A percentile compares a stretch with the other conserved stretches of the same genome.
phyloP scores from a whole-genome alignment of 164 flowering plant species.

The Nelumbo lutea region DNA sequence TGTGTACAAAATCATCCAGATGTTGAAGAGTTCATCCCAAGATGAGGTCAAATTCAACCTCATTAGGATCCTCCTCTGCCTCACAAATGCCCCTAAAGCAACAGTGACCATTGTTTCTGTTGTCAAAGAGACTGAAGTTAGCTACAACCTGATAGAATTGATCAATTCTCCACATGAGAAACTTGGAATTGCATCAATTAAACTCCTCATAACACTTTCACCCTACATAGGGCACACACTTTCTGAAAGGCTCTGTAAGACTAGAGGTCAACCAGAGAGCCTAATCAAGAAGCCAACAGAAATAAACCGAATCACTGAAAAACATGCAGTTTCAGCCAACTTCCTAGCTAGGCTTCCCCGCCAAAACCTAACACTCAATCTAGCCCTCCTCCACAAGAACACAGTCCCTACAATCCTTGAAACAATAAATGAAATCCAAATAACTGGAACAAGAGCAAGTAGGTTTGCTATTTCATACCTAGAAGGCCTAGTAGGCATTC shows the following conservation, averaged over 20 bases:
- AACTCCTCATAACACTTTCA: slow-evolving; percentile 46
- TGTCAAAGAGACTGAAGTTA: slow-evolving; percentile 56
- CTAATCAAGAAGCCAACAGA: slow-evolving; percentile 32
- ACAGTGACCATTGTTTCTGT: slow-evolving; percentile 37
- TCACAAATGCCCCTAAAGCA: slow-evolving; percentile 42
- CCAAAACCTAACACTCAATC: slow-evolving; percentile 57
- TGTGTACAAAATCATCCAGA: slow-evolving; percentile 41
- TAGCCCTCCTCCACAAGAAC: slow-evolving; percentile 44
- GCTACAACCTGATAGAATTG: slow-evolving; percentile 51
- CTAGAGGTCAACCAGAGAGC: slow-evolving; percentile 57
- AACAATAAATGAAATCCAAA: slow-evolving; percentile 38
- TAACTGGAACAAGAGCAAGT: slow-evolving; percentile 43
- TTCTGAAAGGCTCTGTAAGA: slow-evolving; percentile 61
- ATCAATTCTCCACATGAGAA: slow-evolving; percentile 53
- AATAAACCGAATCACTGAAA: slow-evolving; percentile 41
- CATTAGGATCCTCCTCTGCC: slow-evolving; percentile 48
- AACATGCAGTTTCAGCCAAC: slow-evolving; percentile 50
- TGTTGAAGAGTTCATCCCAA: slow-evolving; percentile 45
- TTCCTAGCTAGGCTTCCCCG: slow-evolving; percentile 67
- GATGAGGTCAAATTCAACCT: slow-evolving; percentile 50
- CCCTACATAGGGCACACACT: slow-evolving; percentile 60
- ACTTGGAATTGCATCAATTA: slow-evolving; percentile 50
- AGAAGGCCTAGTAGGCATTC: slow-evolving; percentile 70
- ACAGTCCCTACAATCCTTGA: slow-evolving; percentile 39
- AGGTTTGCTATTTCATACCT: slow-evolving; percentile 46